phyloP scores from a whole-genome alignment of 345 rosid genomes.

The Xanthoceras sorbifolium region DNA sequence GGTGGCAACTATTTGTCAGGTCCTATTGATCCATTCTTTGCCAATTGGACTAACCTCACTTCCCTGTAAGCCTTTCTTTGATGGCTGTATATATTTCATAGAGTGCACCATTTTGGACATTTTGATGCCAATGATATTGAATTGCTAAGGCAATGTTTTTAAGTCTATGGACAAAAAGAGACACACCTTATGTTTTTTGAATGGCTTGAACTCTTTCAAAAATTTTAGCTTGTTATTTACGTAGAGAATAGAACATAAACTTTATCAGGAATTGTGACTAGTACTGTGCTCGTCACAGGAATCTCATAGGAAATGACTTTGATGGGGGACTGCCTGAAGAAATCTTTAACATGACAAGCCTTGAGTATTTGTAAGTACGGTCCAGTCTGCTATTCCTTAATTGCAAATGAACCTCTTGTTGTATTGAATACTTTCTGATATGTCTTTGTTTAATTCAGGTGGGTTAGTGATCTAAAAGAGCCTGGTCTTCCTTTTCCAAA shows the following conservation, averaged over 20 bases:
- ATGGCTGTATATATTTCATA: neutral
- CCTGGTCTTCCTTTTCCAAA: neutral
- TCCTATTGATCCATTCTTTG: conserved; percentile 8
- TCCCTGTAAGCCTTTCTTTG: neutral
- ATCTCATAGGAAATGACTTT: conserved; percentile 9
- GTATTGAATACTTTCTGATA: neutral
- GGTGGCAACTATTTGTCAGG: conserved; percentile 18
- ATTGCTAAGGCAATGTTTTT: neutral
- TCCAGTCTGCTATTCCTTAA: neutral
- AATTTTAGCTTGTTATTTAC: too few species aligned
- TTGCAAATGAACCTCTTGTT: neutral
- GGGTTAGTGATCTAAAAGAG: neutral
- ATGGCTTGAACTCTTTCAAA: too few species aligned
- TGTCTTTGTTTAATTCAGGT: neutral
- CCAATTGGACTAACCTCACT: conserved; percentile 10
- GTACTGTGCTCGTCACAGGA: neutral
- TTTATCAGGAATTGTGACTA: too few species aligned
- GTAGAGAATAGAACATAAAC: too few species aligned
- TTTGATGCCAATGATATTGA: neutral
- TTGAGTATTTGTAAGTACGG: neutral
- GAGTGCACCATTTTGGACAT: too few species aligned
- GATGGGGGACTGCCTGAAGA: neutral
- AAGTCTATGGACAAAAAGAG: neutral
- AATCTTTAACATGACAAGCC: neutral
- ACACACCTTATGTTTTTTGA: too few species aligned